Conservation (phyloP, 495 filamentous ascomycete species). For the Xylaria scruposa region DNA sequence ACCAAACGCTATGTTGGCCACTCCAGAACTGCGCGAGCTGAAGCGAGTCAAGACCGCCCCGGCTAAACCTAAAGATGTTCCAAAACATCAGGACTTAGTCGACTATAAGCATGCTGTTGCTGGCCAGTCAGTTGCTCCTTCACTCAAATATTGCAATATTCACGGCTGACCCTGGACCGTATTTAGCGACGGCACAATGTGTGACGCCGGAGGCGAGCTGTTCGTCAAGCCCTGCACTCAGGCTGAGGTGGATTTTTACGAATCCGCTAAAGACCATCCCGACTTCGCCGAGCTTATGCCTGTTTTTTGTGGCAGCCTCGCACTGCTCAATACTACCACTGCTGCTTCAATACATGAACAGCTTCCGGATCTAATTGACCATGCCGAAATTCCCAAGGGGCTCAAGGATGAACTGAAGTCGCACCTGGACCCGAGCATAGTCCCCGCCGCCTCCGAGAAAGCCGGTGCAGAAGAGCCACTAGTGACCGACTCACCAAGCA, state of each 20-base stretch:
- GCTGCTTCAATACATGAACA: conserved; percentile 59
- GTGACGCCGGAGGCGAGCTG: conserved; percentile 80
- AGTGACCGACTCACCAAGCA: conserved; percentile 31
- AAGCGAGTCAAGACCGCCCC: conserved; percentile 27
- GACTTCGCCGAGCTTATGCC: conserved; percentile 82
- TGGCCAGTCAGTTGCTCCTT: conserved; percentile 78
- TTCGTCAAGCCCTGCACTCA: conserved; percentile 95
- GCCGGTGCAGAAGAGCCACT: conserved; percentile 33
- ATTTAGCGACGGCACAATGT: conserved; percentile 86
- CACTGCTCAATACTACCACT: conserved; percentile 53
- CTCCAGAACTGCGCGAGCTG: conserved; percentile 39
- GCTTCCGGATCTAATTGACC: conserved; percentile 53
- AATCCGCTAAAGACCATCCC: conserved; percentile 72
- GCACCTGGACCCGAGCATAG: conserved; percentile 33
- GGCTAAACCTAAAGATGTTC: conserved; percentile 38
- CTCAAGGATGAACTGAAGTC: conserved; percentile 49
- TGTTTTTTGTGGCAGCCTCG: conserved; percentile 79
- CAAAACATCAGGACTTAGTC: conserved; percentile 62
- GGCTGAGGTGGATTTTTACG: conserved; percentile 91
- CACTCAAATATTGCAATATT: neutral
- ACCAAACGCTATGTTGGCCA: conserved; percentile 28
- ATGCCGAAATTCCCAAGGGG: conserved; percentile 51
- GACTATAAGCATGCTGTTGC: conserved; percentile 84
- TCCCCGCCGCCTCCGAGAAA: conserved; percentile 28
- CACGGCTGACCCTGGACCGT: conserved; percentile 26